A percentile compares a stretch with the other conserved stretches of the same genome.
phyloP scores from a whole-genome alignment of 805 yeast genomes.

The Candida xiaguanensis region DNA sequence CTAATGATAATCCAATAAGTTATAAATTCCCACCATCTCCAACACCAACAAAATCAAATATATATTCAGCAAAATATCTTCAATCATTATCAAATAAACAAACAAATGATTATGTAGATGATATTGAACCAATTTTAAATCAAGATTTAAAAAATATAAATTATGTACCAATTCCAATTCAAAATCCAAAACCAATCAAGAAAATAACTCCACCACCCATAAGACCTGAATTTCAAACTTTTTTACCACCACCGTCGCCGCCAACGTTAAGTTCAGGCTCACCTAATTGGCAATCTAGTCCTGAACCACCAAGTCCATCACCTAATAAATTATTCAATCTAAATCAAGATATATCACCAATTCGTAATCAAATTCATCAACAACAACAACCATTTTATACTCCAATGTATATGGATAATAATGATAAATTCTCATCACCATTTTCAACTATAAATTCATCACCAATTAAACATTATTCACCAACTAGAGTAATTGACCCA shows the following conservation, averaged over 20 bases:
- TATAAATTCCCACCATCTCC: slow-evolving; percentile 57
- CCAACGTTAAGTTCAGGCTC: slow-evolving; percentile 38
- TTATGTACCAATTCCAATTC: slow-evolving; percentile 41
- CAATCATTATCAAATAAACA: slow-evolving; percentile 22
- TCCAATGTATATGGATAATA: slow-evolving; percentile 15
- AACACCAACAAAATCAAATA: slow-evolving; percentile 19
- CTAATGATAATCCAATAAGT: slow-evolving; percentile 43
- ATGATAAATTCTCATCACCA: slow-evolving; percentile 3
- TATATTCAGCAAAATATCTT: slow-evolving; percentile 42
- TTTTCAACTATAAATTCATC: slow-evolving; percentile 25
- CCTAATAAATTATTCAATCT: slow-evolving; percentile 15
- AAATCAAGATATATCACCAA: slow-evolving; percentile 19
- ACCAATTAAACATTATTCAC: slow-evolving; percentile 18
- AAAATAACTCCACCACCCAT: slow-evolving; percentile 3
- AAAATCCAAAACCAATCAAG: slow-evolving; percentile 15
- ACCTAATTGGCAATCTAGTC: slow-evolving; percentile 37
- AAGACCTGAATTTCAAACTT: slow-evolving; percentile 7
- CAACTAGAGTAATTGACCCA: slow-evolving; percentile 35
- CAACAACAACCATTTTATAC: slow-evolving; percentile 27
- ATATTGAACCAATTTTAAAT: slow-evolving; percentile 30
- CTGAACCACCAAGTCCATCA: slow-evolving; percentile 35
- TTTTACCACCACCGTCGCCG: slow-evolving; percentile 16
- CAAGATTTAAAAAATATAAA: slow-evolving; percentile 12
- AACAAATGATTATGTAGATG: slow-evolving; percentile 24
- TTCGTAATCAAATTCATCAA: slow-evolving; percentile 18